Percentiles rank a stretch among this genome's conserved stretches.
Evolutionary conservation across 2,329 filamentous ascomycete genomes (phyloP).

Genomic region (Neofusicoccum parvum): DNA sequence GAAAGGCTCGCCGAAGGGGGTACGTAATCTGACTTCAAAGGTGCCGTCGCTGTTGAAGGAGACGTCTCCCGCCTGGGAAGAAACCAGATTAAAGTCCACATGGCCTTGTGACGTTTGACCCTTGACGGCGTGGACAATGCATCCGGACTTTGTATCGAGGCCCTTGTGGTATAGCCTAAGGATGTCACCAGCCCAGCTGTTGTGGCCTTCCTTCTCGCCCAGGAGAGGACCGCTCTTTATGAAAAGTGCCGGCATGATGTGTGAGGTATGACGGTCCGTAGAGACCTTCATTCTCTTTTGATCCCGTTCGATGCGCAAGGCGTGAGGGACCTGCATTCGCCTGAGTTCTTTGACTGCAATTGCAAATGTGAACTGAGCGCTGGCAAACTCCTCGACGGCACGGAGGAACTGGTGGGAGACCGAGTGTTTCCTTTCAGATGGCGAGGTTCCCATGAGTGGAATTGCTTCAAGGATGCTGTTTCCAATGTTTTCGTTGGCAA

Average conservation of each 20-base stretch:
- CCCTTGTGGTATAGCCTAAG: constrained; percentile 31
- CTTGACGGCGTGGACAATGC: constrained; percentile 44
- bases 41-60: constrained; percentile 64
- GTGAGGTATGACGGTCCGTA: background rate
- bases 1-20: constrained; percentile 61
- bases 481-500: constrained; percentile 33
- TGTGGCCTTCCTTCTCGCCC: constrained; percentile 7
- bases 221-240: constrained; percentile 3
- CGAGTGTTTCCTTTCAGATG: constrained; percentile 28
- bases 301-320: background rate
- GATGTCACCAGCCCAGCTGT: constrained; percentile 8
- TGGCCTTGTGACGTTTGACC: constrained; percentile 41
- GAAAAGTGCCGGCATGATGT: constrained; percentile 9
- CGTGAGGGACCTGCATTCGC: constrained; percentile 5
- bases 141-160: constrained; percentile 30
- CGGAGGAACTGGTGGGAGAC: constrained; percentile 33
- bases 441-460: constrained; percentile 6
- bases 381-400: constrained; percentile 43
- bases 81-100: constrained; percentile 35
- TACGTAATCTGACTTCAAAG: constrained; percentile 64
- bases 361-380: constrained; percentile 35
- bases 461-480: constrained; percentile 6
- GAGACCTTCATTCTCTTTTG: constrained; percentile 4
- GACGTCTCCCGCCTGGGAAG: constrained; percentile 61
- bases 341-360: constrained; percentile 21